phyloP scores from a whole-genome alignment of 352 stramenopile species.

The Globisporangium acanthophoron region DNA sequence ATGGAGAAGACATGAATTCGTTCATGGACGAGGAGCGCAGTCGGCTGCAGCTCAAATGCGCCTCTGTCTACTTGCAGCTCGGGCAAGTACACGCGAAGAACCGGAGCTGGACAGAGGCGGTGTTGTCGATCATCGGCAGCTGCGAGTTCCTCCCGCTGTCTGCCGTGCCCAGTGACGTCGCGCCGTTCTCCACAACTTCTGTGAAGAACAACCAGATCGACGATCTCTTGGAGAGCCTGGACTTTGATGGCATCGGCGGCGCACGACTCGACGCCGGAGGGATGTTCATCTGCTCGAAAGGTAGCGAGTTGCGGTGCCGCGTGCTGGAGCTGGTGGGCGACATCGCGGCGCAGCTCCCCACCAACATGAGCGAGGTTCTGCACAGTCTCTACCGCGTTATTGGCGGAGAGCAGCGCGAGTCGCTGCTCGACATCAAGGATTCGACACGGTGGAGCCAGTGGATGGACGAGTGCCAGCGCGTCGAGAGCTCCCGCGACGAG shows the following conservation, averaged over 20 bases:
- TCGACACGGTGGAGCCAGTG: background rate
- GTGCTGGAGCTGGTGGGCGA: conserved; percentile 66
- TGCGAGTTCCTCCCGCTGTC: conserved; percentile 33
- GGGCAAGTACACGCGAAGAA: conserved; percentile 31
- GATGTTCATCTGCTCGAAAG: conserved; percentile 36
- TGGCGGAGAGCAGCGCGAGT: conserved; percentile 36
- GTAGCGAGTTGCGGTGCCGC: conserved; percentile 49
- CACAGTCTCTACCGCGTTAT: conserved; percentile 36
- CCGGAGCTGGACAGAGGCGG: conserved; percentile 28
- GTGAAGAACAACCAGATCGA: conserved; percentile 25
- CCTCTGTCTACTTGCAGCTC: conserved; percentile 63
- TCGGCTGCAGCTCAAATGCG: conserved; percentile 71
- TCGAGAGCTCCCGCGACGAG: background rate
- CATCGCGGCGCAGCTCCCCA: conserved; percentile 45
- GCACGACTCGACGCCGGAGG: conserved; percentile 8
- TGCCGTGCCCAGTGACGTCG: conserved; percentile 27
- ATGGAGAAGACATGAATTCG: conserved; percentile 21
- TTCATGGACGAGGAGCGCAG: conserved; percentile 80
- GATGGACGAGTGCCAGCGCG: background rate
- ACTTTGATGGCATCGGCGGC: conserved; percentile 59
- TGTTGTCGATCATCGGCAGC: conserved; percentile 41
- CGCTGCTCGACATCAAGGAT: conserved; percentile 9
- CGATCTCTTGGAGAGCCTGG: conserved; percentile 39
- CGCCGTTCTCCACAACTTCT: conserved; percentile 17
- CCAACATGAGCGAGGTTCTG: conserved; percentile 16